These are phyloP conservation scores for Saccharomyces hybrid DNA, from an alignment of 1,139 yeast species.

Conservation along the genomic window DNA sequence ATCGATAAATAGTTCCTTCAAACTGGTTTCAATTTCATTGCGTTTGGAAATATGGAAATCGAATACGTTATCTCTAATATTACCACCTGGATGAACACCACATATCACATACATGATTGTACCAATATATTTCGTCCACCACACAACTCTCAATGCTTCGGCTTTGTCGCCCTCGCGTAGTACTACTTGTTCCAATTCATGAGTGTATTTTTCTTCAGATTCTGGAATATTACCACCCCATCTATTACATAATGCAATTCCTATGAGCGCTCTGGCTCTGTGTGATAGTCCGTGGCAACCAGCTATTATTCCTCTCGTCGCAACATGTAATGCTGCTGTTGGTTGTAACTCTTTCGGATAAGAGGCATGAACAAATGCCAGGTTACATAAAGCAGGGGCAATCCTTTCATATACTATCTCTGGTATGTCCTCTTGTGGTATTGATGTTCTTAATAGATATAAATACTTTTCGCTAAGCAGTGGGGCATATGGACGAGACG, in stretches of 20 bases:
- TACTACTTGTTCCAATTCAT: slow-evolving; percentile 39
- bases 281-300: slow-evolving; percentile 67
- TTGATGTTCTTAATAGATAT: slow-evolving; percentile 42
- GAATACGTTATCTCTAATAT: slow-evolving; percentile 50
- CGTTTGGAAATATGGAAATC: slow-evolving; percentile 33
- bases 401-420: slow-evolving; percentile 47
- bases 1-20: slow-evolving; percentile 21
- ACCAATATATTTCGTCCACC: slow-evolving; percentile 66
- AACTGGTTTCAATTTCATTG: slow-evolving; percentile 16
- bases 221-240: slow-evolving; percentile 70
- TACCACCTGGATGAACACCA: slow-evolving; percentile 71
- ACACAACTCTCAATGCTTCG: slow-evolving; percentile 39
- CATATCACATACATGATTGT: slow-evolving; percentile 64
- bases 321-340: slow-evolving; percentile 59
- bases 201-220: slow-evolving; percentile 39
- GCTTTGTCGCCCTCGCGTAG: slow-evolving; percentile 40
- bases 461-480: slow-evolving; percentile 46
- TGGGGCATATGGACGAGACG: slow-evolving; percentile 61
- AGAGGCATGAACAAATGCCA: slow-evolving; percentile 63
- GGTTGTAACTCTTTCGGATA: slow-evolving; percentile 67
- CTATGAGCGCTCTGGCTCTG: slow-evolving; percentile 55
- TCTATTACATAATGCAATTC: slow-evolving; percentile 60
- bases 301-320: slow-evolving; percentile 59
- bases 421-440: slow-evolving; percentile 49
- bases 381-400: slow-evolving; percentile 59